Evolutionary conservation across 148 eudicot genomes (phyloP), one percentile per base, ranked within the genome.

Genomic region (Amaranthus palmeri): DNA sequence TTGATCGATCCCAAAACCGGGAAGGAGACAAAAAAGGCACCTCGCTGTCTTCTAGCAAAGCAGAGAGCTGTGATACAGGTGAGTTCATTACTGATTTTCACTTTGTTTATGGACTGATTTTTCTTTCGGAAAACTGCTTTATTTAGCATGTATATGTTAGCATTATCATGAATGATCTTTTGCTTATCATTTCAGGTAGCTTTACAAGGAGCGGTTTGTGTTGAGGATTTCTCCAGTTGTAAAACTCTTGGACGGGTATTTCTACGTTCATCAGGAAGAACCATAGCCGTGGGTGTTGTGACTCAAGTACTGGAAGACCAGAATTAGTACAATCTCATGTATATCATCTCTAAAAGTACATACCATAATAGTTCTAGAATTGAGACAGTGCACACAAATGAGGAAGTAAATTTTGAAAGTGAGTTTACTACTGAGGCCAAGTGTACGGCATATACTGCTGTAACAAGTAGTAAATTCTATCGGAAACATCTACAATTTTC

Each of bases 1-100:
- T 85, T 95, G 85, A 90, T 95, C 50, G 92, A 95, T 82, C 81
- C 98, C 10, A 95, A 92, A 81, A 95, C 96, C 8, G 97, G 97
- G 11, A 91, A 91, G 75, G 88, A 70, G 77, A 73, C 84, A 36
- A 95, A 88, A 82, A 95, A 91, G 74, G 86, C 98, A 55, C 98
- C 98, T 53, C 85, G 98, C 13, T 81, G 89, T 75, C 83, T 95
- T 63, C 12, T 82, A 63, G 79, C 93, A 56, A 95, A 91, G 92
- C 98, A 95, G 77, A 87, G 85, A 61, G 98, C 98, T 4, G 69
- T 91, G 7, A 59, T 95, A 52, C 92, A 95, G 97, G 98, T 95
- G 2, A 58, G 74, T n/a, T 15, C 40, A 40, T 49, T 25, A 46
- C 58, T 54, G 64, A 18, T 55, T 61, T 25, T 60, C 6, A 69